Conservation (phyloP, 1,284 basidiomycete species). For the Cryptococcus floricola region DNA sequence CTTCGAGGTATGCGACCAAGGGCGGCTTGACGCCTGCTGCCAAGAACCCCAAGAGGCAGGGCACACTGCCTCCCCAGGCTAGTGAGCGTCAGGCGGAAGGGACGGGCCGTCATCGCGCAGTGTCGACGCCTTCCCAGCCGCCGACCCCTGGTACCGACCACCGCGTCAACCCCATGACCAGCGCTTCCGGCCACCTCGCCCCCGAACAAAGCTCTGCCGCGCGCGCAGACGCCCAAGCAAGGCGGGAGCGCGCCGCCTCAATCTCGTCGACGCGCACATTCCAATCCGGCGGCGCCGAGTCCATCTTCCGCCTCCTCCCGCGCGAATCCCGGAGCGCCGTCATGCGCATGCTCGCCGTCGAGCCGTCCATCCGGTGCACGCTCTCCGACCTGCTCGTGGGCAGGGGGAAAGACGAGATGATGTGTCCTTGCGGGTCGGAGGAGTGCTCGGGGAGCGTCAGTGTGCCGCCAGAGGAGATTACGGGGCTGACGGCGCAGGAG, state of each 20-base stretch:
- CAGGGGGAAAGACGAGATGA: constrained; percentile 64
- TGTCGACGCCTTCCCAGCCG: constrained; percentile 17
- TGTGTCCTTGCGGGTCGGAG: constrained; percentile 67
- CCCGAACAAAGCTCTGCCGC: background rate
- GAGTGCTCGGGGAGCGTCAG: constrained; percentile 50
- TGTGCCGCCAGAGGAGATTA: constrained; percentile 44
- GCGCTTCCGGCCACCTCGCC: background rate
- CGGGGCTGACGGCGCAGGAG: constrained; percentile 37
- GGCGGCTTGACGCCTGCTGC: constrained; percentile 7
- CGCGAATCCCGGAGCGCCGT: constrained; percentile 84
- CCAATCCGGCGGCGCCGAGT: constrained; percentile 82
- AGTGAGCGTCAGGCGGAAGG: constrained; percentile 9
- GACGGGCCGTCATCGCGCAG: constrained; percentile 18
- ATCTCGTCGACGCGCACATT: constrained; percentile 57
- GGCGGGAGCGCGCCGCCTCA: constrained; percentile 40
- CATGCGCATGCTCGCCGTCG: constrained; percentile 89
- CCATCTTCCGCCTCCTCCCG: constrained; percentile 93
- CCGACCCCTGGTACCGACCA: constrained; percentile 8
- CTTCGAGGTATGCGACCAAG: constrained; percentile 25
- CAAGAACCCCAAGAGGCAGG: constrained; percentile 19
- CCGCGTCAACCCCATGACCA: constrained; percentile 3
- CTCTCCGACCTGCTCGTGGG: constrained; percentile 89
- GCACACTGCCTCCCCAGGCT: constrained; percentile 11
- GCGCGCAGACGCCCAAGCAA: constrained; percentile 31
- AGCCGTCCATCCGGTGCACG: constrained; percentile 84